These are phyloP conservation scores for Penstemon newberryi DNA, from an alignment of 257 asterid genomes.

Conservation along the genomic window DNA sequence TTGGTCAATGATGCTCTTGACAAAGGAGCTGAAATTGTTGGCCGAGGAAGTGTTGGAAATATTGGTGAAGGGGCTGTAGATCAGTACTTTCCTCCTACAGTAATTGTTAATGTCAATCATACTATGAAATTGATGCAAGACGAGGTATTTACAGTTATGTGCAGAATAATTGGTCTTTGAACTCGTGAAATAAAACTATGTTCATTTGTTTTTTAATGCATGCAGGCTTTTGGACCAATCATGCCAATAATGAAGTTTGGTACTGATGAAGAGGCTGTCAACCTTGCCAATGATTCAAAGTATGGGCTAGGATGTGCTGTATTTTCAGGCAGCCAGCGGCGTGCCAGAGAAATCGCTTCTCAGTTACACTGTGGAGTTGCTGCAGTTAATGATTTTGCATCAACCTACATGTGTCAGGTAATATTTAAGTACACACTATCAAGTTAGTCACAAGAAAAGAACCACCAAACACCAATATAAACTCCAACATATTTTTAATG, in stretches of 20 bases:
- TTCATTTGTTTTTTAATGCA: constrained; percentile 19
- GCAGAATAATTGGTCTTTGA: constrained; percentile 10
- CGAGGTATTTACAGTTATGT: constrained; percentile 56
- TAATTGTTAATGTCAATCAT: constrained; percentile 81
- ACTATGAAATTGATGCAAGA: constrained; percentile 96
- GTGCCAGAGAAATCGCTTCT: constrained; percentile 80
- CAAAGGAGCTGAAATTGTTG: constrained; percentile 90
- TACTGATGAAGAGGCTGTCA: constrained; percentile 82
- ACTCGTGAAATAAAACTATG: constrained; percentile 17
- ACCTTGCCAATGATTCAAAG: constrained; percentile 87
- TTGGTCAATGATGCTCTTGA: constrained; percentile 84
- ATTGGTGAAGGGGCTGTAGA: constrained; percentile 97
- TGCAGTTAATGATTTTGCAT: constrained; percentile 90
- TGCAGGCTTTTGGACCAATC: constrained; percentile 97
- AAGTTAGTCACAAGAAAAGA: neutral
- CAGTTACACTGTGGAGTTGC: constrained; percentile 87
- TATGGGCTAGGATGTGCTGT: constrained; percentile 99
- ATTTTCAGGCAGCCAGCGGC: constrained; percentile 88
- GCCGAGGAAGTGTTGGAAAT: constrained; percentile 94
- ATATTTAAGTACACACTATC: constrained; percentile 1
- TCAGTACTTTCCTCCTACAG: constrained; percentile 97
- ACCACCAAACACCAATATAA: neutral
- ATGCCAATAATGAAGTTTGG: constrained; percentile 94
- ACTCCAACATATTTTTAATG: neutral
- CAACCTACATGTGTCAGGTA: constrained; percentile 98